Percentiles rank a stretch among this genome's conserved stretches.
These are phyloP conservation scores for Starmerella vaccinii DNA, from an alignment of 805 yeast species.

Conservation along the genomic window DNA sequence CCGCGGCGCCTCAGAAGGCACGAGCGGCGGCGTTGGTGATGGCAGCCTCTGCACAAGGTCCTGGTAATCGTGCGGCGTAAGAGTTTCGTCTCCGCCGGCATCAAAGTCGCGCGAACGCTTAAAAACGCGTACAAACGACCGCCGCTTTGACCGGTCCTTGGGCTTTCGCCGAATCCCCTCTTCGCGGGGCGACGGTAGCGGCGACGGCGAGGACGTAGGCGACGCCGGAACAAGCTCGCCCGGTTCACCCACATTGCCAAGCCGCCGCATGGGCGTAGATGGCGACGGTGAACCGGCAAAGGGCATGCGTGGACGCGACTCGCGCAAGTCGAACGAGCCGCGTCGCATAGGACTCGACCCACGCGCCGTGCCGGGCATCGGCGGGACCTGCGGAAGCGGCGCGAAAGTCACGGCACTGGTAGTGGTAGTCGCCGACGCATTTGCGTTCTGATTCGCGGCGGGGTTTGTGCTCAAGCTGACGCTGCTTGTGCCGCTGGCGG, in stretches of 20 bases:
- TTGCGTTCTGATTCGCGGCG: too few species aligned
- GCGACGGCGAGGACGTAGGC: background rate
- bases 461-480: background rate
- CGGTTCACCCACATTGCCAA: slow-evolving; percentile 14
- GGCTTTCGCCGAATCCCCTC: background rate
- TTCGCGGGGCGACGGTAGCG: slow-evolving; percentile 5
- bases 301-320: slow-evolving; percentile 5
- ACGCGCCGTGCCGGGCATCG: background rate
- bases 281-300: slow-evolving; percentile 7
- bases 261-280: slow-evolving; percentile 6
- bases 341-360: background rate
- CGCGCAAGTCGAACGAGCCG: slow-evolving; percentile 1
- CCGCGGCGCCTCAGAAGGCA: slow-evolving; percentile 8
- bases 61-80: background rate
- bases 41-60: background rate
- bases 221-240: slow-evolving; percentile 11
- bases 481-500: background rate
- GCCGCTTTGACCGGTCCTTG: slow-evolving; percentile 17
- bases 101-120: slow-evolving; percentile 9
- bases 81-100: slow-evolving; percentile 5
- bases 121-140: slow-evolving; percentile 22
- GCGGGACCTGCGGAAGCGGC: background rate
- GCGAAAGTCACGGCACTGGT: slow-evolving; percentile 1
- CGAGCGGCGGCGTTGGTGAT: background rate
- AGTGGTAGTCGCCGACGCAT: too few species aligned